A percentile compares a stretch with the other conserved stretches of the same genome.
Conservation (phyloP, 2,329 filamentous ascomycete genomes). For the Botrytis byssoidea region DNA sequence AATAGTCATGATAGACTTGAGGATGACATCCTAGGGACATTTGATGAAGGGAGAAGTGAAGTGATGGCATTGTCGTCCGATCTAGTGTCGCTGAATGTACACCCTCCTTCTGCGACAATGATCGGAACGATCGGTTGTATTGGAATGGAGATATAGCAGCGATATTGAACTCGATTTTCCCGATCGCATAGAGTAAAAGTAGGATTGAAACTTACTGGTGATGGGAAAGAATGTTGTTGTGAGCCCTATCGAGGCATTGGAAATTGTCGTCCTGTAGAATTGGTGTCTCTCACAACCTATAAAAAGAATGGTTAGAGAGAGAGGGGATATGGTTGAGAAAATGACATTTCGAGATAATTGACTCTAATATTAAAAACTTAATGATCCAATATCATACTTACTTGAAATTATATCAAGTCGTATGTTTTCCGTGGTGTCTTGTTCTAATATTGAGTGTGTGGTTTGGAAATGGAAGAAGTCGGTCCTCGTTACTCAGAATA, state of each 20-base stretch:
- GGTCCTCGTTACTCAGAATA: slow-evolving; percentile 27
- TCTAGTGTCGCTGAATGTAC: slow-evolving; percentile 30
- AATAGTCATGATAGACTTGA: slow-evolving; percentile 26
- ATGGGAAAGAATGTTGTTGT: slow-evolving; percentile 36
- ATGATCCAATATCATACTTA: slow-evolving; percentile 29
- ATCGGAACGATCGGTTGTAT: slow-evolving; percentile 25
- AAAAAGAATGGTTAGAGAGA: slow-evolving; percentile 28
- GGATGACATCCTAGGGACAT: slow-evolving; percentile 28
- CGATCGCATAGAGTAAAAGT: slow-evolving; percentile 39
- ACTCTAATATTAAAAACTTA: slow-evolving; percentile 21
- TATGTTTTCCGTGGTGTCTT: slow-evolving; percentile 22
- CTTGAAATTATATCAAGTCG: slow-evolving; percentile 25
- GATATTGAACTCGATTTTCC: slow-evolving; percentile 27
- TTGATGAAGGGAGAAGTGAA: slow-evolving; percentile 31
- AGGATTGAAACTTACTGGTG: slow-evolving; percentile 37
- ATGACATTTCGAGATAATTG: slow-evolving; percentile 22
- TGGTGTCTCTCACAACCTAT: slow-evolving; percentile 22
- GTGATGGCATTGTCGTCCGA: slow-evolving; percentile 35
- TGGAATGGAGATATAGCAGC: slow-evolving; percentile 21
- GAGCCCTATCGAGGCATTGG: slow-evolving; percentile 40
- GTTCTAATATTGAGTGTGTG: slow-evolving; percentile 21
- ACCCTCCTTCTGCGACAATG: slow-evolving; percentile 27
- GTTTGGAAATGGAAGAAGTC: slow-evolving; percentile 17
- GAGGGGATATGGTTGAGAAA: slow-evolving; percentile 20
- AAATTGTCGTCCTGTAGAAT: slow-evolving; percentile 34